Evolutionary conservation across 208 protist genomes (phyloP), one percentile per base, ranked within the genome.

Genomic region (Trypanosoma platydactyli): DNA sequence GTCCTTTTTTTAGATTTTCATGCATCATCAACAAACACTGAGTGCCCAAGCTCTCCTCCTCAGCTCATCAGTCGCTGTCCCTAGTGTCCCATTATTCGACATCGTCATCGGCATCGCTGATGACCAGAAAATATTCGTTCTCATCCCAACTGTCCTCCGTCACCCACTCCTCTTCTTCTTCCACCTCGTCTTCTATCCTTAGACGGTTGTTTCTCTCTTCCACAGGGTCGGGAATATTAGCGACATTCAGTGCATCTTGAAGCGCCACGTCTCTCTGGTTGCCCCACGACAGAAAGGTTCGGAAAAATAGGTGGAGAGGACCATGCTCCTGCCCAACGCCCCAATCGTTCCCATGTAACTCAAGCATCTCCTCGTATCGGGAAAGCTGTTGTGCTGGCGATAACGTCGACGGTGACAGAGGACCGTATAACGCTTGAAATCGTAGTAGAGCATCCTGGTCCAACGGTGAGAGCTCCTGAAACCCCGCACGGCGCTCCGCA

Each of bases 361-460:
- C 56, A 61, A 83, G 74, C 57, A 59, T 72, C 6, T 27, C 44
- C 15, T 42, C 44, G 48, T 76, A 83, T 18, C 6, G 25, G 16
- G 27, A 0, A 5, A 79, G 66, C 50, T 64, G 64, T 24, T 73
- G 53, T 4, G 5, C 51, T 5, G 48, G 45, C 24, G 58, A 64
- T 15, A 66, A 29, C 30, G 50, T 55, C 45, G 58, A 18, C 0
- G 61, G 65, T 40, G 58, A 48, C 3, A 64, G 15, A 16, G 52
- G 55, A 20, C 73, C 78, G 50, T 75, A 83, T 22, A 83, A 56
- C 16, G 78, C 67, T 27, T 51, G 25, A 57, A 73, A 79, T 1
- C 78, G 78, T n/a, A 79, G 48, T 41, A 89, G 46, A 30, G 64
- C 51, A 40, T 81, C 57, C 16, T 66, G 50, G 7, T 83, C 73